Percentiles rank a stretch among this genome's conserved stretches.
Conservation (phyloP, 768 basidiomycete genomes). For the Piloderma croceum region DNA sequence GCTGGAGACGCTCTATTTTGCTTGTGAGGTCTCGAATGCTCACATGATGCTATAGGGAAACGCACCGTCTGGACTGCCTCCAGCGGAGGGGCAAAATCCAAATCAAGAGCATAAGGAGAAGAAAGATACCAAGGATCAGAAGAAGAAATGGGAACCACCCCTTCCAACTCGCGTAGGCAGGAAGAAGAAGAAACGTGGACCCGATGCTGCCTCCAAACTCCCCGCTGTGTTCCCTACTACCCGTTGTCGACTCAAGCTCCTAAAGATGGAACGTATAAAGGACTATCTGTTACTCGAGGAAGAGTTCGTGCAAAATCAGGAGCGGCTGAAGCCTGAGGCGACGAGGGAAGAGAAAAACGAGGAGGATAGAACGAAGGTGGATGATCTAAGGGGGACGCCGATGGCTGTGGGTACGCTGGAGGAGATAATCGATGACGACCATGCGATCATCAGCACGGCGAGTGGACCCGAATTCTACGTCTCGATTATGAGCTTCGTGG, state of each 20-base stretch:
- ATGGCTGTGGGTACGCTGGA: slow-evolving; percentile 99
- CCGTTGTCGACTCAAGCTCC: slow-evolving; percentile 87
- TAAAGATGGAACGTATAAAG: slow-evolving; percentile 97
- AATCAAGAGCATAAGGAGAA: slow-evolving; percentile 40
- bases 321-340: slow-evolving; percentile 80
- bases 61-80: slow-evolving; percentile 55
- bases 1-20: too few species aligned
- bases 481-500: slow-evolving; percentile 95
- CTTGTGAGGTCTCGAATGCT: slow-evolving; percentile 1
- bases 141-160: slow-evolving; percentile 99
- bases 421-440: slow-evolving; percentile 97
- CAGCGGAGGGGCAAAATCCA: slow-evolving; percentile 32
- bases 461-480: slow-evolving; percentile 97
- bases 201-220: slow-evolving; percentile 83
- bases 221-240: slow-evolving; percentile 92
- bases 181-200: slow-evolving; percentile 90
- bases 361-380: slow-evolving; percentile 89
- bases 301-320: slow-evolving; percentile 91
- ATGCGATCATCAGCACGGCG: slow-evolving; percentile 95
- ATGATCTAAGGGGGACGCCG: slow-evolving; percentile 89
- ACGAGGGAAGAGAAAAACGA: slow-evolving; percentile 93
- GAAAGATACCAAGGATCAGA: slow-evolving; percentile 42
- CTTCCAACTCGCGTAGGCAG: slow-evolving; percentile 95
- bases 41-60: slow-evolving; percentile 51
- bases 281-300: slow-evolving; percentile 95